Evolutionary conservation across 495 filamentous ascomycete species (phyloP).

Genomic region (Podospora tetraspora): DNA sequence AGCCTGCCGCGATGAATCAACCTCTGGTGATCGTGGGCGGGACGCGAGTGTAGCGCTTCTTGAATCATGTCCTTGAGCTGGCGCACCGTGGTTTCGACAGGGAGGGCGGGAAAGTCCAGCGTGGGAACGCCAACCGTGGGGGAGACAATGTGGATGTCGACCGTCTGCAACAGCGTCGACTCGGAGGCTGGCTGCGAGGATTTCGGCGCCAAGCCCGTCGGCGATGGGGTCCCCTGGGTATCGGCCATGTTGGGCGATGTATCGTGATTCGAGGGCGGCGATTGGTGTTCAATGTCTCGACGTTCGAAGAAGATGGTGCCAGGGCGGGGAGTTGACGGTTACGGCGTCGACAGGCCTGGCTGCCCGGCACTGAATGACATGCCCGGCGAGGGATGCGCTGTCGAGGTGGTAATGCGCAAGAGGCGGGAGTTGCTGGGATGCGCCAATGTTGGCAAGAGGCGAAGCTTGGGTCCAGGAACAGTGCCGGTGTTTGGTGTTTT

Average conservation of each 20-base stretch:
- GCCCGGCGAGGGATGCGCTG: neutral
- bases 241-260: slow-evolving; percentile 2
- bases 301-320: neutral
- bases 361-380: neutral
- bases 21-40: slow-evolving; percentile 52
- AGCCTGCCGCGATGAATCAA: slow-evolving; percentile 63
- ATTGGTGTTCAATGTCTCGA: neutral
- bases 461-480: neutral
- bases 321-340: neutral
- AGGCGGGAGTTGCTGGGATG: too few species aligned
- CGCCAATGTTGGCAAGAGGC: neutral
- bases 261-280: neutral
- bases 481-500: neutral
- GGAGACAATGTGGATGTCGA: slow-evolving; percentile 61
- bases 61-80: slow-evolving; percentile 58
- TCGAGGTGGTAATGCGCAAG: neutral
- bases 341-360: neutral
- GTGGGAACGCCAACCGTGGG: slow-evolving; percentile 54
- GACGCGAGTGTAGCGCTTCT: slow-evolving; percentile 47
- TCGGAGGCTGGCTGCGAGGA: slow-evolving; percentile 14
- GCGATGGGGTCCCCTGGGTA: slow-evolving; percentile 16
- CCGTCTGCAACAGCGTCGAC: slow-evolving; percentile 22
- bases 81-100: slow-evolving; percentile 52
- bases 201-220: neutral
- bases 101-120: slow-evolving; percentile 49